Conservation (phyloP, 805 yeast species). For the Nakazawaea ambrosiae region DNA sequence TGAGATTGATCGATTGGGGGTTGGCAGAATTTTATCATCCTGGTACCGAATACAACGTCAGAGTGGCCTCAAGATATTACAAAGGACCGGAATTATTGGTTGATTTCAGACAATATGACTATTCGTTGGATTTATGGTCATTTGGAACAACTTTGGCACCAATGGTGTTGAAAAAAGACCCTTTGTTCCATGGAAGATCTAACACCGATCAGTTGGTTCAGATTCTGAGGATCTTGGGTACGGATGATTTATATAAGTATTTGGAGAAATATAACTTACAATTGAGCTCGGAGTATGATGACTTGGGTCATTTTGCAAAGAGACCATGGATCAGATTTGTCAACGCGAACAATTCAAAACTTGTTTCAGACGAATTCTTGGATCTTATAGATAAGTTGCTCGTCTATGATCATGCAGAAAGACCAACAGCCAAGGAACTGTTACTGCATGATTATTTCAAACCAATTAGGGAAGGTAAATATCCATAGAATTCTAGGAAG, state of each 20-base stretch:
- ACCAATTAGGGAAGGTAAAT: conserved; percentile 79
- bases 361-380: conserved; percentile 47
- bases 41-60: conserved; percentile 82
- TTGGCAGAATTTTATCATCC: conserved; percentile 90
- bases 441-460: conserved; percentile 70
- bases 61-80: conserved; percentile 89
- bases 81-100: conserved; percentile 91
- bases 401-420: conserved; percentile 79
- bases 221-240: conserved; percentile 82
- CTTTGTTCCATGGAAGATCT: conserved; percentile 86
- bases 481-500: no score
- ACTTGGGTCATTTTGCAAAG: conserved; percentile 57
- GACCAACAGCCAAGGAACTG: conserved; percentile 85
- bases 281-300: conserved; percentile 70
- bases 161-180: conserved; percentile 83
- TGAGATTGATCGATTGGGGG: conserved; percentile 93
- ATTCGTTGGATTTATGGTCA: conserved; percentile 90
- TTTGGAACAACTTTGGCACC: conserved; percentile 92
- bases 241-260: conserved; percentile 68
- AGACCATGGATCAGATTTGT: conserved; percentile 63
- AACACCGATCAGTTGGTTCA: conserved; percentile 89
- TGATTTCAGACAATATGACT: conserved; percentile 82
- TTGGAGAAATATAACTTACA: conserved; percentile 63
- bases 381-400: conserved; percentile 70
- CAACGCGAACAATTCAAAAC: conserved; percentile 43